Evolutionary conservation across 2,329 filamentous ascomycete species (phyloP), one percentile per base, ranked within the genome.

Genomic region (Exserohilum rostratum): DNA sequence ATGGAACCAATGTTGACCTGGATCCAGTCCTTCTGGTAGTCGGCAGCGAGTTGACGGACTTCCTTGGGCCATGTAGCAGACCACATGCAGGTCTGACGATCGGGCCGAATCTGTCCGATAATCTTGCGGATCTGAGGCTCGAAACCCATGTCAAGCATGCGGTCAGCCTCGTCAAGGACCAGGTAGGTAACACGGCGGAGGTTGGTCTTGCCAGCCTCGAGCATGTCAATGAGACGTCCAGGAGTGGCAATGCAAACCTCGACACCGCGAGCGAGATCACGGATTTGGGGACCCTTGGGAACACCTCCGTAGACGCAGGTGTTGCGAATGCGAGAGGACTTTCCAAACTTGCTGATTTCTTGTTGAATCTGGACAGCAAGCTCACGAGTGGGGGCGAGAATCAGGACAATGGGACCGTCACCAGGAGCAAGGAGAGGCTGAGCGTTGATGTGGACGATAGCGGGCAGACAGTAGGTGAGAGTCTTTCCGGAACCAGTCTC

Each of bases 91-190:
- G 95, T 99, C 79, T 99, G 95, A 84, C 95, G 89, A 77, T 99
- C 95, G 49, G 95, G 95, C 68, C 95, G 91, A 78, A 98, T 98
- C 81, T 99, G 95, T 61, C 90, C 85, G 67, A 99, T 93, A 65
- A 99, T 98, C 83, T 98, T 98, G 82, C 95, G 91, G 71, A 99
- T 98, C 78, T 98, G 95, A 65, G 95, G 95, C 82, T 99, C 95
- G 80, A 99, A 98, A 87, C 95, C 95, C 95, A 99, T 99, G 82
- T 99, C 95, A 76, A 99, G 85, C 95, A 99, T 99, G 74, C 95
- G 93, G 81, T 99, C 95, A 76, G 95, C 95, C 83, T 99, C 95
- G 71, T 99, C 95, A 62, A 99, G 92, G 66, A 98, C 95, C 53
- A 99, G 84, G 81, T 99, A 99, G 52, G 95, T 99, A 60, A 98